Base-by-base conservation (phyloP, 805 yeast genomes). In the Kurtzmaniella cleridarum region DNA sequence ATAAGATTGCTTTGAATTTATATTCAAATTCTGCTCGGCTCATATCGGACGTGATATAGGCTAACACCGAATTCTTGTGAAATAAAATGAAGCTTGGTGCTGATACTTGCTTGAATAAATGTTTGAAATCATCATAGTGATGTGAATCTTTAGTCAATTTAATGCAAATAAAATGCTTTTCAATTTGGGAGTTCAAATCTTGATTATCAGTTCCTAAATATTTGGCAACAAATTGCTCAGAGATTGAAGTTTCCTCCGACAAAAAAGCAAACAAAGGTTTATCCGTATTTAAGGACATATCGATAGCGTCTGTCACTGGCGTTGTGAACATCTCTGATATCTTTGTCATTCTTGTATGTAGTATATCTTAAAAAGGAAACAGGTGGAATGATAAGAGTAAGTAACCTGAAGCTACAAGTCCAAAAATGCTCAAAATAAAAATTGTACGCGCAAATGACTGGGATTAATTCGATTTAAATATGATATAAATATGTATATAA, bases 41-140 rank as follows among this genome's bases (percentile, higher is more conserved):
- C 2, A 60, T 46, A 2, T 58, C 65, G 5, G 59, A 68, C 7
- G 59, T 57, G 9, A 78, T 57, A 2, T 66, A 48, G 34, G 71
- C 78, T 27, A 74, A 44, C 4, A 79, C 62, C 30, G 60, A 53
- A 5, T 82, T 78, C 9, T 64, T 59, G 27, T 55, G 59, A n/a
- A 84, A 65, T 11, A 81, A 59, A 49, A 76, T 71, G 17, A 82
- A 60, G 44, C 84, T 70, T 1, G 90, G 90, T 3, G 71, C 65
- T 0, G 49, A 50, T 6, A 71, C 61, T 13, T 66, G 59, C 2
- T 78, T 78, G 45, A 79, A 80, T n/a, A 81, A 60, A 44, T 78
- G 79, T 27, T 68, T 61, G 49, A 83, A 79, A 30, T 35, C 47
- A 10, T 41, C 48, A 37, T 36, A 53, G 36, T 59, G 64, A 3